phyloP scores from a whole-genome alignment of 129 eudicot species.

The Helianthus tuberosus region DNA sequence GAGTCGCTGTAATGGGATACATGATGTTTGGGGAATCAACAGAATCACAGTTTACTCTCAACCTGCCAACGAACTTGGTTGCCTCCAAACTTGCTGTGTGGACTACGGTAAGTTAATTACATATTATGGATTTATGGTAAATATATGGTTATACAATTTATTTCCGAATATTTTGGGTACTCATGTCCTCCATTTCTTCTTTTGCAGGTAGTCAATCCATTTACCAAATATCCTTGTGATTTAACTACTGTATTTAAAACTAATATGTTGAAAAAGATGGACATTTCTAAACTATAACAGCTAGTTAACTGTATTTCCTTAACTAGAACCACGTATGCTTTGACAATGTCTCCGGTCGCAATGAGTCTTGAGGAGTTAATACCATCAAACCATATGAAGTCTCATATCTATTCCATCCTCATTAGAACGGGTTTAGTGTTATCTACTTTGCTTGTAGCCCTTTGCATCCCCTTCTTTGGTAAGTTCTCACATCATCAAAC shows the following conservation, averaged over 20 bases:
- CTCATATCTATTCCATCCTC: slow-evolving; percentile 57
- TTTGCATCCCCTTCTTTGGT: slow-evolving; percentile 84
- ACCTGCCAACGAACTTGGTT: slow-evolving; percentile 69
- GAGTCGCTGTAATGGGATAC: slow-evolving; percentile 80
- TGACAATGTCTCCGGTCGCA: slow-evolving; percentile 90
- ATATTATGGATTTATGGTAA: background rate
- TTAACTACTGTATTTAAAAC: background rate
- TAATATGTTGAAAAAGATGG: background rate
- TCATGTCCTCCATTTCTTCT: slow-evolving; percentile 17
- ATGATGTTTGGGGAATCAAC: slow-evolving; percentile 78
- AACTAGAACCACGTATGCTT: slow-evolving; percentile 65
- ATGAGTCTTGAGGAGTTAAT: slow-evolving; percentile 92
- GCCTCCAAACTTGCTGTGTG: slow-evolving; percentile 93
- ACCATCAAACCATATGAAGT: slow-evolving; percentile 57
- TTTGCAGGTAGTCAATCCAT: slow-evolving; percentile 94
- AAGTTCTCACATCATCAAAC: slow-evolving; percentile 22
- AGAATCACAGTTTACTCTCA: slow-evolving; percentile 84
- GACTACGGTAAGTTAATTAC: slow-evolving; percentile 70
- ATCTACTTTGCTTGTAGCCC: slow-evolving; percentile 77
- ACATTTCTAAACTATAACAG: background rate
- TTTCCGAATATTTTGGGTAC: slow-evolving; percentile 8
- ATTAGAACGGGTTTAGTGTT: slow-evolving; percentile 79
- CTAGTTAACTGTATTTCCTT: slow-evolving; percentile 30
- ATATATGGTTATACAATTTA: background rate
- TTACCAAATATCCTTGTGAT: slow-evolving; percentile 89